Percentiles rank a stretch among this genome's conserved stretches.
These are phyloP conservation scores for Iberis pinnata DNA, from an alignment of 345 rosid genomes.

Conservation along the genomic window DNA sequence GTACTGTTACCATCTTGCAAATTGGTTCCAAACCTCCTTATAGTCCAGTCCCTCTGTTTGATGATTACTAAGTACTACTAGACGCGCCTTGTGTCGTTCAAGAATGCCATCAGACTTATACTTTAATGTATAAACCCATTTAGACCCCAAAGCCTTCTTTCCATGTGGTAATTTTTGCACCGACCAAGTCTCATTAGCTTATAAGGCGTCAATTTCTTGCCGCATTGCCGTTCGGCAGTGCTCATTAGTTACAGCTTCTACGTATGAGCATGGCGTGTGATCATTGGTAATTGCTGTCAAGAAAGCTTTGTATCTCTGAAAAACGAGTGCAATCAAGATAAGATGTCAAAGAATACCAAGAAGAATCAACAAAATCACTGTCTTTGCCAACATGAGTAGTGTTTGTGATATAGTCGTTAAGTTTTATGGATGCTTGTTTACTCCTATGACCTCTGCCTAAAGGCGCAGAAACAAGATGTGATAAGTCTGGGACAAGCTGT, in stretches of 20 bases:
- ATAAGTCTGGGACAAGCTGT: fast-evolving
- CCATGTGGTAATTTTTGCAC: not conserved
- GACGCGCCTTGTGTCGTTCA: too few relatives aligned
- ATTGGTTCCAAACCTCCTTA: not conserved
- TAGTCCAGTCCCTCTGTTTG: not conserved
- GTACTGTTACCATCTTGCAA: not conserved
- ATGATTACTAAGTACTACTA: not conserved
- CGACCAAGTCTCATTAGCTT: not conserved
- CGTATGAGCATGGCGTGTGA: not conserved
- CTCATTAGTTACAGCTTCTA: not conserved
- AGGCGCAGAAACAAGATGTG: not conserved
- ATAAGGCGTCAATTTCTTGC: not conserved
- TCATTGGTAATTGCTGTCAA: not conserved
- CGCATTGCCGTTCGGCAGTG: not conserved
- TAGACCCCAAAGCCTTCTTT: not conserved
- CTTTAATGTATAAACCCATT: not conserved
- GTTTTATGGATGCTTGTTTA: not conserved
- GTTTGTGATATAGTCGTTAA: not conserved
- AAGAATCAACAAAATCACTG: not conserved
- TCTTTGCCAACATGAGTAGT: not conserved
- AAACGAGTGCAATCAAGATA: not conserved
- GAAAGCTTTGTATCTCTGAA: not conserved
- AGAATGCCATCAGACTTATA: not conserved
- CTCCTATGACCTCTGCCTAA: not conserved
- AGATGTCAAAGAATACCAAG: not conserved